Conservation (phyloP, 2,329 filamentous ascomycete species). For the Mycocentrospora acerina region DNA sequence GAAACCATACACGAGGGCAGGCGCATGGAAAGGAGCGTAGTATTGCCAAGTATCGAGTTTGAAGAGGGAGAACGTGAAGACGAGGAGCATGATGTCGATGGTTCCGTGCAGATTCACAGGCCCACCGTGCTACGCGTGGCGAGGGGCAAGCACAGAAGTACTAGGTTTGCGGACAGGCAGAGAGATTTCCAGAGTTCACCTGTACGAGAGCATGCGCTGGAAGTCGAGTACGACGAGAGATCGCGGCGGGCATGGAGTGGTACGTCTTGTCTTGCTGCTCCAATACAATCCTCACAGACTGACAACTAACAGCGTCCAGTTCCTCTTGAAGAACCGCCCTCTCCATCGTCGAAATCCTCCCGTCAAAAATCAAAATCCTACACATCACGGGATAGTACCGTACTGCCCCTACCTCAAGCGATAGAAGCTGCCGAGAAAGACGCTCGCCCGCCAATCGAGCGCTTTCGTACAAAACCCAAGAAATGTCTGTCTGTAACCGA, state of each 20-base stretch:
- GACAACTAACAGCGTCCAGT: slow-evolving; percentile 45
- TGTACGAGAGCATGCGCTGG: slow-evolving; percentile 32
- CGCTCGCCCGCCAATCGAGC: slow-evolving; percentile 66
- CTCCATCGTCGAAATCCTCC: slow-evolving; percentile 2
- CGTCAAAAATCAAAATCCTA: slow-evolving; percentile 1
- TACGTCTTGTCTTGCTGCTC: slow-evolving; percentile 14
- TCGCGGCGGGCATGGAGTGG: slow-evolving; percentile 41
- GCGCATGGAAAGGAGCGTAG: slow-evolving; percentile 5
- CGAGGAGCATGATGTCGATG: slow-evolving; percentile 32
- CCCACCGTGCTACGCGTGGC: slow-evolving; percentile 21
- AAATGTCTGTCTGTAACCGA: slow-evolving; percentile 87
- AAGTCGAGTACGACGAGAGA: slow-evolving; percentile 46
- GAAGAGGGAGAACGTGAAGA: slow-evolving; percentile 21
- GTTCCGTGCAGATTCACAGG: slow-evolving; percentile 50
- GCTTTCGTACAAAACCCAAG: slow-evolving; percentile 74
- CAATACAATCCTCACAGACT: slow-evolving; percentile 20
- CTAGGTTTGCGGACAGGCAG: background rate
- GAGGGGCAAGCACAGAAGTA: slow-evolving; percentile 6
- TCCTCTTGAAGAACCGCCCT: slow-evolving; percentile 25
- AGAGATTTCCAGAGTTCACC: slow-evolving; percentile 19
- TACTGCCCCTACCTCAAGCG: background rate
- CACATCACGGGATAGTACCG: background rate
- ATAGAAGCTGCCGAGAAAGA: slow-evolving; percentile 29
- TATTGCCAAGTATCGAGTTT: slow-evolving; percentile 25
- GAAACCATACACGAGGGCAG: slow-evolving; percentile 9